These are phyloP conservation scores for Solanum phureja DNA, from an alignment of 257 asterid genomes.

Conservation along the genomic window DNA sequence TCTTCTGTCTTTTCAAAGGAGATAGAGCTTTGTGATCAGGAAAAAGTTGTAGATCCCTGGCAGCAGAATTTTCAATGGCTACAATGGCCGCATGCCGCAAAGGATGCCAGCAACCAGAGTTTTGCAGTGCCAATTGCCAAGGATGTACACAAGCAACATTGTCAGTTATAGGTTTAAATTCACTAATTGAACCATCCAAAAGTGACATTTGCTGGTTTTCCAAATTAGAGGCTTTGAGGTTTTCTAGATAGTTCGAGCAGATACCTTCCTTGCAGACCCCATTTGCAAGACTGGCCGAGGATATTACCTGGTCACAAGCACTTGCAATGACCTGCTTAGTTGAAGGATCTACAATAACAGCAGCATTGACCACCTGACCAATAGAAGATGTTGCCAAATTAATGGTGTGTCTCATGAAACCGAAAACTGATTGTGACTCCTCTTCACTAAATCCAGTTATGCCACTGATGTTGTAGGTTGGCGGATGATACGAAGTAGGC, in stretches of 20 bases:
- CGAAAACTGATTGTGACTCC: slow-evolving; percentile 43
- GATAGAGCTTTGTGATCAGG: slow-evolving; percentile 25
- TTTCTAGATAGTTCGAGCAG: slow-evolving; percentile 14
- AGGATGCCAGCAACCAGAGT: slow-evolving; percentile 55
- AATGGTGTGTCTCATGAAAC: slow-evolving; percentile 62
- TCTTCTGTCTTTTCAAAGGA: slow-evolving; percentile 44
- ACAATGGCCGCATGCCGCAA: slow-evolving; percentile 79
- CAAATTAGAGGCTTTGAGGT: slow-evolving; percentile 7
- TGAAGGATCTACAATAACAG: slow-evolving; percentile 88
- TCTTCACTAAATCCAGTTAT: slow-evolving; percentile 80
- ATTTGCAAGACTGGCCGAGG: slow-evolving; percentile 8
- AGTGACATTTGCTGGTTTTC: slow-evolving; percentile 8
- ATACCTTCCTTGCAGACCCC: slow-evolving; percentile 12
- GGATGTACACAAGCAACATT: slow-evolving; percentile 73
- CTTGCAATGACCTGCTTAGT: slow-evolving; percentile 57
- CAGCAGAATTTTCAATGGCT: slow-evolving; percentile 71
- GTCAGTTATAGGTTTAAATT: slow-evolving; percentile 7
- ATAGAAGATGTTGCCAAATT: slow-evolving; percentile 44
- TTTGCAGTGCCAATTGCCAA: slow-evolving; percentile 51
- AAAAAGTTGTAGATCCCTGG: slow-evolving; percentile 56
- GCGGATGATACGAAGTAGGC: slow-evolving; percentile 98
- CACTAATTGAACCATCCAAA: slow-evolving; percentile 2
- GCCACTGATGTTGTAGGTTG: slow-evolving; percentile 81
- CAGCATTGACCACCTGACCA: slow-evolving; percentile 66
- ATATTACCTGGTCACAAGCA: slow-evolving; percentile 50